A percentile compares a stretch with the other conserved stretches of the same genome.
phyloP scores from a whole-genome alignment of 805 yeast genomes.

The Metschnikowia noctiluminum region DNA sequence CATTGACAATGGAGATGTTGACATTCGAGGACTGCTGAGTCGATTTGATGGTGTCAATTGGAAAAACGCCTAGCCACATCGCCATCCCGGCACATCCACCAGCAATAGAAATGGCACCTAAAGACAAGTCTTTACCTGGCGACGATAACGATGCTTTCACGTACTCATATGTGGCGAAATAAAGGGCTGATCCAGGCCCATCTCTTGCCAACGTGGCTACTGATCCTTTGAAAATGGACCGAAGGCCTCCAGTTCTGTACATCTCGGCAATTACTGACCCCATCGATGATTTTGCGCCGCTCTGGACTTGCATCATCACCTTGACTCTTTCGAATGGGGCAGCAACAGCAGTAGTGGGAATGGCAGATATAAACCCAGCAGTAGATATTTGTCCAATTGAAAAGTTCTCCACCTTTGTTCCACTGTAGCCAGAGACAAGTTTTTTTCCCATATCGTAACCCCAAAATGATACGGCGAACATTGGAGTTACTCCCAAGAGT shows the following conservation, averaged over 20 bases:
- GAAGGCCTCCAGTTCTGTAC: slow-evolving; percentile 75
- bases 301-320: slow-evolving; percentile 84
- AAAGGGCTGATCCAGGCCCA: slow-evolving; percentile 95
- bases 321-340: slow-evolving; percentile 97
- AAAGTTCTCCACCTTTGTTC: slow-evolving; percentile 41
- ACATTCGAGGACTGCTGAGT: slow-evolving; percentile 66
- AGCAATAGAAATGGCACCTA: slow-evolving; percentile 76
- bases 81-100: slow-evolving; percentile 97
- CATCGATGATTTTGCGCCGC: slow-evolving; percentile 44
- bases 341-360: slow-evolving; percentile 94
- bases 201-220: slow-evolving; percentile 91
- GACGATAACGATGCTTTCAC: slow-evolving; percentile 61
- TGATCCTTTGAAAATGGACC: slow-evolving; percentile 87
- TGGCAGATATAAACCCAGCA: slow-evolving; percentile 92
- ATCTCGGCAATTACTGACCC: slow-evolving; percentile 62
- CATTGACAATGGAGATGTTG: slow-evolving; percentile 54
- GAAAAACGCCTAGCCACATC: slow-evolving; percentile 97
- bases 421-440: slow-evolving; percentile 49
- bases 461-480: slow-evolving; percentile 98
- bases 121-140: slow-evolving; percentile 57
- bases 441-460: slow-evolving; percentile 93
- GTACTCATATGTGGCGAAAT: slow-evolving; percentile 91
- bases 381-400: slow-evolving; percentile 71
- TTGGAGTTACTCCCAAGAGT: slow-evolving; percentile 93
- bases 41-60: slow-evolving; percentile 90